These are phyloP conservation scores for Sporisorium reilianum DNA, from an alignment of 1,284 basidiomycete species.

Conservation along the genomic window DNA sequence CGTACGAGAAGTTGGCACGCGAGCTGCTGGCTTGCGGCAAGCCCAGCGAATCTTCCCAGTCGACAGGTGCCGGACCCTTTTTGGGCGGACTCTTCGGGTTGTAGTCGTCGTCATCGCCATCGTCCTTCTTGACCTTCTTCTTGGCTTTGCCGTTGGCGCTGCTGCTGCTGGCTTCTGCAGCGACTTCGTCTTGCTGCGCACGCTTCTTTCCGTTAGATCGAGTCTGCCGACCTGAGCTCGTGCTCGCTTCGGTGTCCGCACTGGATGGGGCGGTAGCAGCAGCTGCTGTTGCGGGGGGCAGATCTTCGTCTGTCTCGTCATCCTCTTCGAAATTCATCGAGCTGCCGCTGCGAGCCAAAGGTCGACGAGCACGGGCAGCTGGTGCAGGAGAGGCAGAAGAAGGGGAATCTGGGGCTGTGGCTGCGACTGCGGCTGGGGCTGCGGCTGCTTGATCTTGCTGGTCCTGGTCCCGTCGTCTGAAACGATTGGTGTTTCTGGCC, in stretches of 20 bases:
- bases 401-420: conserved; percentile 9
- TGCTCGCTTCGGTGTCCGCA: conserved; percentile 32
- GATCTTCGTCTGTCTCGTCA: conserved; percentile 77
- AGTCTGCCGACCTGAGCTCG: conserved; percentile 70
- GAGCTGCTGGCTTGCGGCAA: conserved; percentile 71
- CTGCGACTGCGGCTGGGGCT: conserved; percentile 66
- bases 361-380: conserved; percentile 15
- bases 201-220: conserved; percentile 32
- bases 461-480: conserved; percentile 53
- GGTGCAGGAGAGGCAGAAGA: conserved; percentile 14
- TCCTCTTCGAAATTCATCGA: conserved; percentile 72
- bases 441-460: conserved; percentile 70
- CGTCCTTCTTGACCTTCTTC: conserved; percentile 34
- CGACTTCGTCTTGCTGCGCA: conserved; percentile 17
- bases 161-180: conserved; percentile 70
- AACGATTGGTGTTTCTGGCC: conserved; percentile 75
- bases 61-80: conserved; percentile 74
- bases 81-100: conserved; percentile 72
- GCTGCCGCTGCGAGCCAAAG: conserved; percentile 33
- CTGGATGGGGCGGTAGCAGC: conserved; percentile 8
- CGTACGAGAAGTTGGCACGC: conserved; percentile 71
- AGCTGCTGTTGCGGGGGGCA: conserved; percentile 69
- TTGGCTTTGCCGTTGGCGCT: conserved; percentile 73
- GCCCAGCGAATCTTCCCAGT: conserved; percentile 69
- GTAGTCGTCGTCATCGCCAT: conserved; percentile 68